A percentile compares a stretch with the other conserved stretches of the same genome.
Evolutionary conservation across 768 basidiomycete species (phyloP).

Genomic region (Mycena capillaripes): DNA sequence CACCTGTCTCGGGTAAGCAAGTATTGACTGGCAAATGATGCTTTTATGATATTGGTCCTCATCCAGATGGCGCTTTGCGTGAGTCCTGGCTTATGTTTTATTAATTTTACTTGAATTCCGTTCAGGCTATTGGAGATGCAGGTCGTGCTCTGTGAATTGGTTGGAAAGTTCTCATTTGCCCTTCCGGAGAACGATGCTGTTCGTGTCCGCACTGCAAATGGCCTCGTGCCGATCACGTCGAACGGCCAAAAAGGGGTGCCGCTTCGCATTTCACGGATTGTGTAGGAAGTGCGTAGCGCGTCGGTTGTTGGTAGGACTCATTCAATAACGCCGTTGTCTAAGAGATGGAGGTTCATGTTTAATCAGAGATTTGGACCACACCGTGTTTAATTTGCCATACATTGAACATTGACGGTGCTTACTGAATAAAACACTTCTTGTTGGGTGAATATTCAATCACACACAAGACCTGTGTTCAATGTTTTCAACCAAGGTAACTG

Average conservation of each 20-base stretch:
- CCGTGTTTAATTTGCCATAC: too few species aligned
- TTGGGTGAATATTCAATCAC: too few species aligned
- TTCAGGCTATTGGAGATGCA: slow-evolving; percentile 19
- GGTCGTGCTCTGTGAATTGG: slow-evolving; percentile 9
- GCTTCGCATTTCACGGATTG: background rate
- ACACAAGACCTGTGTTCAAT: too few species aligned
- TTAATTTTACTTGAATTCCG: background rate
- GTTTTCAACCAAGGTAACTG: too few species aligned
- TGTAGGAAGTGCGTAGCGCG: too few species aligned
- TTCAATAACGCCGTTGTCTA: too few species aligned
- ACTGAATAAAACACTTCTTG: too few species aligned
- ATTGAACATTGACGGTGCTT: too few species aligned
- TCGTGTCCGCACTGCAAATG: background rate
- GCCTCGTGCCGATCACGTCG: background rate
- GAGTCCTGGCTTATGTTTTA: background rate
- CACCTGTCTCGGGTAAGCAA: slow-evolving; percentile 16
- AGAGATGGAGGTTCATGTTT: too few species aligned
- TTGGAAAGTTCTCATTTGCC: slow-evolving; percentile 7
- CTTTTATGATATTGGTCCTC: background rate
- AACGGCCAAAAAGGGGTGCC: background rate
- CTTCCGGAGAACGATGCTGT: background rate
- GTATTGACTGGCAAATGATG: background rate
- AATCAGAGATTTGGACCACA: too few species aligned
- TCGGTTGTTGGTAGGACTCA: too few species aligned
- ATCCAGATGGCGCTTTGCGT: slow-evolving; percentile 9